These are phyloP conservation scores for Camillea tinctor DNA, from an alignment of 2,329 filamentous ascomycete genomes.

Conservation along the genomic window DNA sequence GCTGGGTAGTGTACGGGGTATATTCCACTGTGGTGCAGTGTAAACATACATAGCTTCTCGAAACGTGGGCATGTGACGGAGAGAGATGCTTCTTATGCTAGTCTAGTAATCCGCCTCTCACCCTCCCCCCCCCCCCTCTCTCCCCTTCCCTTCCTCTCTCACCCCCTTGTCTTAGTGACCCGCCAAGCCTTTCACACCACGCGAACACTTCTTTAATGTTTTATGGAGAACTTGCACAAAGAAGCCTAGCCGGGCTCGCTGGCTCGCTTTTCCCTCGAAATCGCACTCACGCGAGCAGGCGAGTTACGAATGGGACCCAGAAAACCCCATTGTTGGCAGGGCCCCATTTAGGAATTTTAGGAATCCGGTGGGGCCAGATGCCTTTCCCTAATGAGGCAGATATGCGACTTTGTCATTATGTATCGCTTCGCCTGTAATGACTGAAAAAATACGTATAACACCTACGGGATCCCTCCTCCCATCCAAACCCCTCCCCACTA, in stretches of 20 bases:
- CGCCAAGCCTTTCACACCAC: slow-evolving; percentile 2
- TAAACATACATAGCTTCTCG: slow-evolving; percentile 1
- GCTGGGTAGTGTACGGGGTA: slow-evolving; percentile 16
- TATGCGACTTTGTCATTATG: slow-evolving; percentile 14
- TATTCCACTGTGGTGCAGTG: background rate
- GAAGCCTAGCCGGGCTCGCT: background rate
- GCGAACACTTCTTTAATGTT: slow-evolving; percentile 23
- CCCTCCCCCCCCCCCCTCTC: too few species aligned
- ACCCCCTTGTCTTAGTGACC: slow-evolving; percentile 11
- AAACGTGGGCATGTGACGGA: slow-evolving; percentile 22
- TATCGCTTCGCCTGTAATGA: slow-evolving; percentile 3
- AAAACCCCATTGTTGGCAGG: slow-evolving; percentile 10
- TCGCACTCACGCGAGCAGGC: slow-evolving; percentile 14
- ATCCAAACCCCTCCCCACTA: too few species aligned
- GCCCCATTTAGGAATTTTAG: slow-evolving; percentile 21
- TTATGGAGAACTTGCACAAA: slow-evolving; percentile 3
- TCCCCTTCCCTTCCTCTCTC: background rate
- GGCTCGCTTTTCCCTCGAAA: slow-evolving; percentile 19
- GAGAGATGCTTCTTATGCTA: slow-evolving; percentile 9
- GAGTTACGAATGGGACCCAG: background rate
- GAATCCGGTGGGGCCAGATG: slow-evolving; percentile 21
- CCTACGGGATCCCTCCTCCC: background rate
- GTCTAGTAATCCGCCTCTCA: slow-evolving; percentile 7
- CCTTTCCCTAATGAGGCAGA: slow-evolving; percentile 22
- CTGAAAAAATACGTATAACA: slow-evolving; percentile 21